Evolutionary conservation across 1,284 basidiomycete species (phyloP).

Genomic region (Paramarasmius palmivorus): DNA sequence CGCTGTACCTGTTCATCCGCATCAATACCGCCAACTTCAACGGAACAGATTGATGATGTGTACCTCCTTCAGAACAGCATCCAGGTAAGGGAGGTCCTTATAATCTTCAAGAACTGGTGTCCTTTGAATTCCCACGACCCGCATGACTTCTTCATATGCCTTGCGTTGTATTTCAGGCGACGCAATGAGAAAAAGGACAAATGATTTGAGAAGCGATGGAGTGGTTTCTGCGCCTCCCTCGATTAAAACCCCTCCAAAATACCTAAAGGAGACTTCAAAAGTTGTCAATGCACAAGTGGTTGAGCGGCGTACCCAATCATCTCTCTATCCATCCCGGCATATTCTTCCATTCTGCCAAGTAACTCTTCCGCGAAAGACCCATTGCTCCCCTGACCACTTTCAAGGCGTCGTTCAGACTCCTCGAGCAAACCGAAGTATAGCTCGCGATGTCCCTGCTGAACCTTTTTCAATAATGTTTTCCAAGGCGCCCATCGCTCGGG

Average conservation of each 20-base stretch:
- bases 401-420: constrained; percentile 6
- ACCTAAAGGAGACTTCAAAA: constrained; percentile 9
- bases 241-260: constrained; percentile 19
- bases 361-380: constrained; percentile 10
- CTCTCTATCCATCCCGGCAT: constrained; percentile 8
- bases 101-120: not conserved
- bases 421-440: not conserved
- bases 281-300: not conserved
- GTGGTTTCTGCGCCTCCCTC: constrained; percentile 22
- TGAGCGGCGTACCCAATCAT: constrained; percentile 10
- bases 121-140: not conserved
- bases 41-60: too few species aligned
- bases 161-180: not conserved
- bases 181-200: not conserved
- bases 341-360: constrained; percentile 4
- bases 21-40: too few species aligned
- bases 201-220: constrained; percentile 11
- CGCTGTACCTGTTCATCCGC: too few species aligned
- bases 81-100: not conserved
- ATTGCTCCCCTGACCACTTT: constrained; percentile 4
- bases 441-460: constrained; percentile 16
- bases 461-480: constrained; percentile 20
- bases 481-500: constrained; percentile 25
- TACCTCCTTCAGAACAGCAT: not conserved
- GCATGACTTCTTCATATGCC: not conserved